Conservation (phyloP, 1,284 basidiomycete species). For the Sporisorium exsertum region DNA sequence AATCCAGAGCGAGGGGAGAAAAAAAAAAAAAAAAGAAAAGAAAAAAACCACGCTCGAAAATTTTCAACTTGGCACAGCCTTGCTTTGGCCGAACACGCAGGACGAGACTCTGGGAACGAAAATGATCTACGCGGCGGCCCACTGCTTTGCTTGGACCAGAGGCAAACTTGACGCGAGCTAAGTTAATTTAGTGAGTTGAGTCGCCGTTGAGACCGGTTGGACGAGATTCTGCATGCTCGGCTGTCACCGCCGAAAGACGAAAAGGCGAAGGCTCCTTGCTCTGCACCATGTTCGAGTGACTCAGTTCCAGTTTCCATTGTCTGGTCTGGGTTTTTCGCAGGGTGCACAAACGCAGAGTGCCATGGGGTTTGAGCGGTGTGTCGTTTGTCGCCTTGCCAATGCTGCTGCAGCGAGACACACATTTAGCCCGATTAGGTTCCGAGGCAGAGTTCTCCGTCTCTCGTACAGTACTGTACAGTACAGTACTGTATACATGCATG, state of each 20-base stretch:
- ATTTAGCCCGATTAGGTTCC: too few species aligned
- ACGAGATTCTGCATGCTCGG: background rate
- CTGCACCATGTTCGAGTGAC: background rate
- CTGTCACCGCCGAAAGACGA: background rate
- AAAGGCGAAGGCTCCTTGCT: background rate
- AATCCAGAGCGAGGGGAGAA: background rate
- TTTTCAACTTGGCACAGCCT: conserved; percentile 4
- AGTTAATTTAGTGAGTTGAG: too few species aligned
- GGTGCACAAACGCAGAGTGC: background rate
- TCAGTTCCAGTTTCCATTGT: too few species aligned
- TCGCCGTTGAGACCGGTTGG: background rate
- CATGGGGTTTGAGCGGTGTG: background rate
- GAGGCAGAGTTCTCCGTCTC: too few species aligned
- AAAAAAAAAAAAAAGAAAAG: too few species aligned
- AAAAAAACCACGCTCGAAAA: background rate
- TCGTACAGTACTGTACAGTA: too few species aligned
- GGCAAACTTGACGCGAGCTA: background rate
- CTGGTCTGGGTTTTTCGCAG: too few species aligned
- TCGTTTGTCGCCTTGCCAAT: background rate
- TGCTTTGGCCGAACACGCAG: background rate
- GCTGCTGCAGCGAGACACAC: background rate
- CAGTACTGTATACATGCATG: too few species aligned
- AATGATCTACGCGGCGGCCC: background rate
- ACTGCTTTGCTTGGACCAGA: too few species aligned
- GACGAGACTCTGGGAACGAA: background rate